phyloP scores from a whole-genome alignment of 2,329 filamentous ascomycete species.

The Sclerotinia sclerotiorum region DNA sequence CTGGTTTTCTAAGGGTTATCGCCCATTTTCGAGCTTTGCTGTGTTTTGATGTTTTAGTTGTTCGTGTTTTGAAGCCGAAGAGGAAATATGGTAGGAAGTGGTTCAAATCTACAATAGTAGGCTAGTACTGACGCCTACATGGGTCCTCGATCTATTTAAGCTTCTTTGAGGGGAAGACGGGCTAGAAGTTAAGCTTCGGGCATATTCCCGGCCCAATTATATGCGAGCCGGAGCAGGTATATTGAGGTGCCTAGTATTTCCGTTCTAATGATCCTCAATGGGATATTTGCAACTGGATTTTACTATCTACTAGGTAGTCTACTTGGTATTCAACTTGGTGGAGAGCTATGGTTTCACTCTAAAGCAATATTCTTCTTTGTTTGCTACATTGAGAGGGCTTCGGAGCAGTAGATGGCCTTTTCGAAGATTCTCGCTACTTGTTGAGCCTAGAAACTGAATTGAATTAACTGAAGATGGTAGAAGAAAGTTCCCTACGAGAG shows the following conservation, averaged over 20 bases:
- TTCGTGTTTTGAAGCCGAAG: neutral
- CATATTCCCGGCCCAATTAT: neutral
- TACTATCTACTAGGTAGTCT: neutral
- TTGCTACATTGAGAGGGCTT: neutral
- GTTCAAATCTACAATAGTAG: neutral
- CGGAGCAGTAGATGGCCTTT: neutral
- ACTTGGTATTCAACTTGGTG: neutral
- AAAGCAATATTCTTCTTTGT: neutral
- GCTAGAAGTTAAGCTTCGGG: neutral
- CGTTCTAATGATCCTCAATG: neutral
- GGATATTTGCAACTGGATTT: neutral
- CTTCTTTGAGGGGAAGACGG: neutral
- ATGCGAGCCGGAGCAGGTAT: neutral
- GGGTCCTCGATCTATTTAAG: neutral
- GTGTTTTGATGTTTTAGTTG: neutral
- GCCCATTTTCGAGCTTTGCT: neutral
- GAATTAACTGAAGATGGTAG: neutral
- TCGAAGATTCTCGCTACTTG: neutral
- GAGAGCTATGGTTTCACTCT: neutral
- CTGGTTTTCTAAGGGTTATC: neutral
- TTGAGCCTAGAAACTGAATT: neutral
- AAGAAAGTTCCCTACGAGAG: neutral
- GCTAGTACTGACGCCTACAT: neutral
- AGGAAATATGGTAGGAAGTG: neutral
- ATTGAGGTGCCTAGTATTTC: too few relatives aligned